Evolutionary conservation across 2,329 filamentous ascomycete species (phyloP).

Genomic region (Cladorrhinum sp.): DNA sequence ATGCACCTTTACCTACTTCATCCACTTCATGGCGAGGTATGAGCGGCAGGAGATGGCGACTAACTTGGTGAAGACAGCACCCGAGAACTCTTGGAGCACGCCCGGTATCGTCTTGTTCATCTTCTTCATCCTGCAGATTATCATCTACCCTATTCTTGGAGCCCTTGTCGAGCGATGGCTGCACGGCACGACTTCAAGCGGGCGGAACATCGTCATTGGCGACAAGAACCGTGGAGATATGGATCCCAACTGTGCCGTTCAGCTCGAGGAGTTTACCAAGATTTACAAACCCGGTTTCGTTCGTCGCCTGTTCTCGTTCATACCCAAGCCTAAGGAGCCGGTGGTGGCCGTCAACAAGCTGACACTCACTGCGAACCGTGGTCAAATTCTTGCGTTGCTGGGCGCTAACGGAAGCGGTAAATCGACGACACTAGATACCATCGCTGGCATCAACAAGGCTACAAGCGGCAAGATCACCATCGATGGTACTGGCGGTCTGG

Average conservation of each 20-base stretch:
- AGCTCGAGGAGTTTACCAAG: conserved; percentile 72
- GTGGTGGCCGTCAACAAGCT: conserved; percentile 78
- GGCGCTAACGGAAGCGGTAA: conserved; percentile 91
- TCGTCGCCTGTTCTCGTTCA: conserved; percentile 48
- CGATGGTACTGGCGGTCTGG: conserved; percentile 73
- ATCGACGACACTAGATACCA: conserved; percentile 82
- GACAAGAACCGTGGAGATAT: conserved; percentile 29
- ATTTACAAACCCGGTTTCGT: conserved; percentile 67
- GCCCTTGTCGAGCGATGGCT: conserved; percentile 69
- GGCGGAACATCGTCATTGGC: conserved; percentile 50
- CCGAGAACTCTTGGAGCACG: conserved; percentile 63
- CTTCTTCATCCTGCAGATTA: conserved; percentile 72
- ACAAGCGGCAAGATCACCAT: conserved; percentile 75
- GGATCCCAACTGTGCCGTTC: conserved; percentile 55
- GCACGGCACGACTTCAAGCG: conserved; percentile 69
- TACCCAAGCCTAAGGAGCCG: conserved; percentile 52
- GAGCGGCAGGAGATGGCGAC: conserved; percentile 60
- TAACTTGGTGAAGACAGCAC: conserved; percentile 60
- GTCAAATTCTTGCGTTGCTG: conserved; percentile 81
- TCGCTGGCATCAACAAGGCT: conserved; percentile 76
- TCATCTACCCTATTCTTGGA: conserved; percentile 73
- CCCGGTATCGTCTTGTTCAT: conserved; percentile 76
- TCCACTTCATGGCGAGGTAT: conserved; percentile 72
- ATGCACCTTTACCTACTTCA: conserved; percentile 83
- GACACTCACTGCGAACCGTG: conserved; percentile 66